Evolutionary conservation across 2,329 filamentous ascomycete species (phyloP), one percentile per base, ranked within the genome.

Genomic region (Lecanicillium sp.): DNA sequence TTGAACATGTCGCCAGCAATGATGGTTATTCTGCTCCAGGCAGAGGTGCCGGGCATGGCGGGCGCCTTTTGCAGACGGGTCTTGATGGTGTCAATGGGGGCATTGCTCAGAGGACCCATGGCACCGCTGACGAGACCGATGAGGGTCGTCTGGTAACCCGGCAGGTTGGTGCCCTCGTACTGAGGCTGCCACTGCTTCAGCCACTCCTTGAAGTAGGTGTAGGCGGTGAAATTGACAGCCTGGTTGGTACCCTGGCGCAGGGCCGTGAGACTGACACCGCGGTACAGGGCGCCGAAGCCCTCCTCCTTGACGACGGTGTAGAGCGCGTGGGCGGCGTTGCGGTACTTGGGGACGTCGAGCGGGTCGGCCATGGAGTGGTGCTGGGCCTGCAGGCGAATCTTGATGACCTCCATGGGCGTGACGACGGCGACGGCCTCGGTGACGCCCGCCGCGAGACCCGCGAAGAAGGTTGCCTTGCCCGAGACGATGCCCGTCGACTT

Each of bases 81-180:
- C 79, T 98, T 98, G 71, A 98, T 97, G 29, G 92, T 98, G 58
- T 98, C 92, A 58, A 98, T 97, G 17, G 92, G 92, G 19, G 94
- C 92, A 59, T 98, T 98, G 52, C 85, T 92, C 56, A 98, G 76
- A 5, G 92, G 92, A 2, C 92, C 92, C 77, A 98, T 94, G 45
- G 92, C 92, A 50, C 92, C 92, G 39, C 80, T 87, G 18, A 98
- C 81, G 40, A 98, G 73, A 25, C 89, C 92, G 50, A 97, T 95
- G 6, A 90, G 36, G 5, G 87, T 89, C 2, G 92, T 98, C 66
- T 97, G 88, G 65, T 84, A 97, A 38, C 79, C 78, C 2, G 92
- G 90, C 30, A 98, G 70, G 49, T 79, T 79, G 13, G 59, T 60
- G 47, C 75, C 66, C 38, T 69, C 70, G 44, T 79, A 82, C 51